Evolutionary conservation across 768 basidiomycete genomes (phyloP).

Genomic region (Termitomyces sp.): DNA sequence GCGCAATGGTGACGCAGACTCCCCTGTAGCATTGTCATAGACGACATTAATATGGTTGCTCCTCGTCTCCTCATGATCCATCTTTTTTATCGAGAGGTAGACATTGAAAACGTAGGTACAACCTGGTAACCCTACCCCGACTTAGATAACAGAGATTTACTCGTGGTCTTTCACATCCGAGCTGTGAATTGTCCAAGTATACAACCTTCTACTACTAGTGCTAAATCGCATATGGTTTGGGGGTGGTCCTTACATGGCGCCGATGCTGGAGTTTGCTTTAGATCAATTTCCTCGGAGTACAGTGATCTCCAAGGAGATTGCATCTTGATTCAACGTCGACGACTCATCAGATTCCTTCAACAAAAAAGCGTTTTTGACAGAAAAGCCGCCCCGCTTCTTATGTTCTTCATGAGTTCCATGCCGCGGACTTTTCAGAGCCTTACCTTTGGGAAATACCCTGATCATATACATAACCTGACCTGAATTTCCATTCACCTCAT

Average conservation of each 20-base stretch:
- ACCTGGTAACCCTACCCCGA: neutral
- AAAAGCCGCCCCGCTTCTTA: conserved; percentile 4
- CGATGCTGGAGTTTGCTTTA: neutral
- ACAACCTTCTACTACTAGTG: too few relatives aligned
- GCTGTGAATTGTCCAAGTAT: neutral
- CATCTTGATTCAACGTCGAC: conserved; percentile 3
- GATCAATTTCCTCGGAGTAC: conserved; percentile 8
- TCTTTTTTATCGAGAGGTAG: neutral
- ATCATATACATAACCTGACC: neutral
- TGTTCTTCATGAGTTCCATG: neutral
- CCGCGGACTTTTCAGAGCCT: neutral
- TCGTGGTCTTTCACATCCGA: neutral
- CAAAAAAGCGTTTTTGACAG: conserved; percentile 1
- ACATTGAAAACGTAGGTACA: neutral
- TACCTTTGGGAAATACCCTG: neutral
- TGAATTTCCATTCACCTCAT: neutral
- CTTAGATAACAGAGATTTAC: too few relatives aligned
- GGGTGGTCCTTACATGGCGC: too few relatives aligned
- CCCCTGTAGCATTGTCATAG: neutral
- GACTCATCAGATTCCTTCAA: conserved; percentile 8
- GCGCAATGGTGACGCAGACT: neutral
- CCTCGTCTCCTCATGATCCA: neutral
- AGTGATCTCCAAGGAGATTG: conserved; percentile 6
- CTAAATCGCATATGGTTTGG: neutral
- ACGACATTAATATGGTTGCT: neutral